Conservation (phyloP, 169 alveolate species). For the Plasmodium berghei region DNA sequence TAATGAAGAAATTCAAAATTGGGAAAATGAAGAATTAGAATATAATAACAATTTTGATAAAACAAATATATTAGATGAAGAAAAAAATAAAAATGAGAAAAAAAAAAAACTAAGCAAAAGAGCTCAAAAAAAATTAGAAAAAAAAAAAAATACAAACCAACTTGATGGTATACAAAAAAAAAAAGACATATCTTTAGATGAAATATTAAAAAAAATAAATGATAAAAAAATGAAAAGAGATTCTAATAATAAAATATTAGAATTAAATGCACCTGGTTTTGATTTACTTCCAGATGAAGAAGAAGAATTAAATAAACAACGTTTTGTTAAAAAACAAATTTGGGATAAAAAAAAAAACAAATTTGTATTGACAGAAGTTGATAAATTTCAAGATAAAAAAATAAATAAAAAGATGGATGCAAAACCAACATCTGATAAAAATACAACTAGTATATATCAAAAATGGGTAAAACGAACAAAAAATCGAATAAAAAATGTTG, state of each 20-base stretch:
- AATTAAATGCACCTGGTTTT: constrained; percentile 65
- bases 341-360: constrained; percentile 79
- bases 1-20: constrained; percentile 11
- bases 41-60: neutral
- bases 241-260: constrained; percentile 18
- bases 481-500: constrained; percentile 78
- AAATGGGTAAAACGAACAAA: constrained; percentile 81
- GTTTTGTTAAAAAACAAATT: constrained; percentile 72
- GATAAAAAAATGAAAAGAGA: constrained; percentile 42
- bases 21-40: neutral
- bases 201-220: constrained; percentile 67
- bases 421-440: constrained; percentile 16
- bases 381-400: constrained; percentile 48
- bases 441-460: constrained; percentile 73
- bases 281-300: constrained; percentile 84
- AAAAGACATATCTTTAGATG: constrained; percentile 69
- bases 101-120: constrained; percentile 61
- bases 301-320: constrained; percentile 76
- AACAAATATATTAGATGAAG: neutral
- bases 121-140: constrained; percentile 32
- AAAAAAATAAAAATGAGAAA: constrained; percentile 3
- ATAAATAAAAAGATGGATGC: constrained; percentile 51
- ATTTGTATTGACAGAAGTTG: constrained; percentile 65
- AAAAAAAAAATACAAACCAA: neutral
- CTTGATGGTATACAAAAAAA: constrained; percentile 4